phyloP scores from a whole-genome alignment of 345 rosid genomes.

The Rhizophora mangle region DNA sequence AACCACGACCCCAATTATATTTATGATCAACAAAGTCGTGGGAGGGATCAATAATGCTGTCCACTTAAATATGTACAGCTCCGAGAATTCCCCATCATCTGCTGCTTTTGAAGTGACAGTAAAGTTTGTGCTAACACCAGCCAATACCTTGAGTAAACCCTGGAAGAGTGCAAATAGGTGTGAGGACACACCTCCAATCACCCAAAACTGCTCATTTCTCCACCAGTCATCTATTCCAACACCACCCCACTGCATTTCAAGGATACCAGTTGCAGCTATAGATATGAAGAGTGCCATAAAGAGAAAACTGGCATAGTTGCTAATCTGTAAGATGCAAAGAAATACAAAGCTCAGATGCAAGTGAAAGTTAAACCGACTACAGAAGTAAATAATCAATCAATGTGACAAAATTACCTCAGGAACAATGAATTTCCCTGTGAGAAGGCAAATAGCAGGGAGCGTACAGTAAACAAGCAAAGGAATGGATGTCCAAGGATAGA shows the following conservation, averaged over 20 bases:
- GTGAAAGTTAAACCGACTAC: background rate
- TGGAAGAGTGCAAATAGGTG: constrained; percentile 94
- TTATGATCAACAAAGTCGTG: constrained; percentile 75
- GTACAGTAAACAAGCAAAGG: constrained; percentile 88
- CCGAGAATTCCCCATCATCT: constrained; percentile 86
- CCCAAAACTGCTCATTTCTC: constrained; percentile 99
- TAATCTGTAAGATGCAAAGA: constrained; percentile 55
- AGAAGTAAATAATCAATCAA: background rate
- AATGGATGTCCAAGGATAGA: constrained; percentile 87
- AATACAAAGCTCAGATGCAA: constrained; percentile 1
- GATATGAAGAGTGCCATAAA: constrained; percentile 87
- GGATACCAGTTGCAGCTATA: constrained; percentile 85
- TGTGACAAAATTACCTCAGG: constrained; percentile 65
- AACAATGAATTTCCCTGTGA: constrained; percentile 88
- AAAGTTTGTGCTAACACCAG: constrained; percentile 87
- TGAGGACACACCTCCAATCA: constrained; percentile 85
- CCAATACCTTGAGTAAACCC: constrained; percentile 91
- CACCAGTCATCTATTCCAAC: constrained; percentile 96
- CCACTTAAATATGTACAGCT: constrained; percentile 95
- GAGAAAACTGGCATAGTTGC: constrained; percentile 81
- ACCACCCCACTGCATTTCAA: constrained; percentile 99
- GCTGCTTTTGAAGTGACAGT: constrained; percentile 93
- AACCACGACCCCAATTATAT: constrained; percentile 74
- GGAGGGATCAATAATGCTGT: constrained; percentile 88
- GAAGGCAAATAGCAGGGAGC: constrained; percentile 86